Evolutionary conservation across 2,329 filamentous ascomycete species (phyloP), one percentile per base, ranked within the genome.

Genomic region (Botrytis medusae): DNA sequence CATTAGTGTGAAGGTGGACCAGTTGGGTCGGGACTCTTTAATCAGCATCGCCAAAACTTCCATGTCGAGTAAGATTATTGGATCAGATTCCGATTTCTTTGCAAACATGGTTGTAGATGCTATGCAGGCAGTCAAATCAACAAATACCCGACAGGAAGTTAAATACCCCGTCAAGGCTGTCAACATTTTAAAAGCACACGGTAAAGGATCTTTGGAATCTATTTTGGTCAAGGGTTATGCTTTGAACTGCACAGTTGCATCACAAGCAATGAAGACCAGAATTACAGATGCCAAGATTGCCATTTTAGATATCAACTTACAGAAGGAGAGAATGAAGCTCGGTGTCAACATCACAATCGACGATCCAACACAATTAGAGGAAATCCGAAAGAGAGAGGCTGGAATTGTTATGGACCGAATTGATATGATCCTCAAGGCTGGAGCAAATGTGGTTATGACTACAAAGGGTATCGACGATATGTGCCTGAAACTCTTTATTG

Each of bases 101-200:
- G 90, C 95, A 78, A 93, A 96, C 84, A 97, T 99, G 92, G 94
- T 95, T 20, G 96, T 99, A 69, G 95, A 99, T 83, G 95, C 93
- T 77, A 98, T 99, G 88, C 91, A 93, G 82, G 92, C 95, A 71
- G 96, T 99, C 81, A 98, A 97, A 88, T 91, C 92, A 63, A 93
- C 92, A 74, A 98, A 98, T 85, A 94, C 93, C 85, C 91, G 91
- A 84, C 92, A 89, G 83, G 96, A 99, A 85, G 85, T 89, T 82
- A 99, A 98, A 86, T 99, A 98, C 84, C 96, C 96, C 6, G 96
- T 99, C 81, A 99, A 99, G 88, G 96, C 96, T 32, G 96, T 99
- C 83, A 99, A 99, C 83, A 94, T 99, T 75, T 91, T 99, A 77
- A 99, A 99, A 86, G 96, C 96, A 54, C 96, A 99, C 82, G 96